Evolutionary conservation across 495 filamentous ascomycete genomes (phyloP).

Genomic region (Melanomma pulvis-pyrius): DNA sequence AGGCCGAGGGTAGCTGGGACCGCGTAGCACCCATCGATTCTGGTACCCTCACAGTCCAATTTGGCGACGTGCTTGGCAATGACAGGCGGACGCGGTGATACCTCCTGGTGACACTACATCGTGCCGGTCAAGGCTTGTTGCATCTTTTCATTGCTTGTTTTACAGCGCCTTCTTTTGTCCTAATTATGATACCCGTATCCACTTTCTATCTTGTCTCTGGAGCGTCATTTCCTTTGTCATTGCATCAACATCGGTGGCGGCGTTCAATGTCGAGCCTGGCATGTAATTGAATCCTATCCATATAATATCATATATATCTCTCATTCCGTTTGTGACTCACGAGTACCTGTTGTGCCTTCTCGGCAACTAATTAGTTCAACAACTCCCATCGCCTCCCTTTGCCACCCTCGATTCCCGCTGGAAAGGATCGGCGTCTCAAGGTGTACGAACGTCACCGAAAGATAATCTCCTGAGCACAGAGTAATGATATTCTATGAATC

Average conservation of each 20-base stretch:
- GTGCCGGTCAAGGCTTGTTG: neutral
- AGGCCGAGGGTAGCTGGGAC: slow-evolving; percentile 33
- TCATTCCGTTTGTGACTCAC: too few species aligned
- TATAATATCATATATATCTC: too few species aligned
- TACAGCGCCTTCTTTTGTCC: neutral
- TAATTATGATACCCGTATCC: slow-evolving; percentile 19
- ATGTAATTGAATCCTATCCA: neutral
- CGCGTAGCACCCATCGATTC: slow-evolving; percentile 32
- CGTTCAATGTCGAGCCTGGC: neutral
- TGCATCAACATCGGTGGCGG: neutral
- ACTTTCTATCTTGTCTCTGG: neutral
- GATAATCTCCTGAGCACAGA: too few species aligned
- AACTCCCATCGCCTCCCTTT: too few species aligned
- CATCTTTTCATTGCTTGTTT: slow-evolving; percentile 12
- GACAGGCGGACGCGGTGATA: slow-evolving; percentile 17
- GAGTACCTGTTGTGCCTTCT: too few species aligned
- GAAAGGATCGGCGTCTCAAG: too few species aligned
- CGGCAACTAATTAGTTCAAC: too few species aligned
- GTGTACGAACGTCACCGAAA: too few species aligned
- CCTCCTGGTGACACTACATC: neutral
- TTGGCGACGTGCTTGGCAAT: slow-evolving; percentile 21
- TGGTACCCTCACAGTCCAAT: slow-evolving; percentile 35
- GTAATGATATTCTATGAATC: too few species aligned
- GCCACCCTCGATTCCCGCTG: too few species aligned
- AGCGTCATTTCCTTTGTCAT: slow-evolving; percentile 27